Evolutionary conservation across 257 asterid genomes (phyloP).

Genomic region (Osmanthus fragrans): DNA sequence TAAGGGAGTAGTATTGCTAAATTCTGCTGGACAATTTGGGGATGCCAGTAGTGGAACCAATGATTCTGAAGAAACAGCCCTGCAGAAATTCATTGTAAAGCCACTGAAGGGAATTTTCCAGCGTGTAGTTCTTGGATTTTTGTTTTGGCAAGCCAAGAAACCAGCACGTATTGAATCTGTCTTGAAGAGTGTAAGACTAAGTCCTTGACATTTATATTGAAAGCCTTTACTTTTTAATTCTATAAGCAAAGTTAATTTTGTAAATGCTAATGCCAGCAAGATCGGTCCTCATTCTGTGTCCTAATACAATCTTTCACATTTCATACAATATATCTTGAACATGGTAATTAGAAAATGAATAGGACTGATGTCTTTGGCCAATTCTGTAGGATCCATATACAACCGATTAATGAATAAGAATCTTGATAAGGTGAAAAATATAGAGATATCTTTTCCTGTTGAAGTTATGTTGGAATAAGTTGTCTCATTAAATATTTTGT

Average conservation of each 20-base stretch:
- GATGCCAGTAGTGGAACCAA: slow-evolving; percentile 40
- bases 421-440: background rate
- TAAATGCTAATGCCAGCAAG: background rate
- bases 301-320: background rate
- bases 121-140: slow-evolving; percentile 72
- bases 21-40: slow-evolving; percentile 89
- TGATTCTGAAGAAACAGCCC: slow-evolving; percentile 53
- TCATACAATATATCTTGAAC: background rate
- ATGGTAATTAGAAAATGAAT: background rate
- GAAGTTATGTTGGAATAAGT: background rate
- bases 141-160: slow-evolving; percentile 98
- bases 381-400: background rate
- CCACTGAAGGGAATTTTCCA: slow-evolving; percentile 80
- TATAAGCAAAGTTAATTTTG: background rate
- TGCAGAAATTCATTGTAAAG: slow-evolving; percentile 57
- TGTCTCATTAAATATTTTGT: background rate
- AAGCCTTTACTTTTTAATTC: slow-evolving; percentile 4
- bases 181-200: slow-evolving; percentile 67
- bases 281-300: background rate
- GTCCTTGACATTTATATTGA: background rate
- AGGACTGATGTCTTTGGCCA: background rate
- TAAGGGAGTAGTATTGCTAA: slow-evolving; percentile 76
- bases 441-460: background rate
- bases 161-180: slow-evolving; percentile 87
- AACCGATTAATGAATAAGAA: background rate